Evolutionary conservation across 1,284 basidiomycete species (phyloP), one percentile per base, ranked within the genome.

Genomic region (Anthracocystis setariae): DNA sequence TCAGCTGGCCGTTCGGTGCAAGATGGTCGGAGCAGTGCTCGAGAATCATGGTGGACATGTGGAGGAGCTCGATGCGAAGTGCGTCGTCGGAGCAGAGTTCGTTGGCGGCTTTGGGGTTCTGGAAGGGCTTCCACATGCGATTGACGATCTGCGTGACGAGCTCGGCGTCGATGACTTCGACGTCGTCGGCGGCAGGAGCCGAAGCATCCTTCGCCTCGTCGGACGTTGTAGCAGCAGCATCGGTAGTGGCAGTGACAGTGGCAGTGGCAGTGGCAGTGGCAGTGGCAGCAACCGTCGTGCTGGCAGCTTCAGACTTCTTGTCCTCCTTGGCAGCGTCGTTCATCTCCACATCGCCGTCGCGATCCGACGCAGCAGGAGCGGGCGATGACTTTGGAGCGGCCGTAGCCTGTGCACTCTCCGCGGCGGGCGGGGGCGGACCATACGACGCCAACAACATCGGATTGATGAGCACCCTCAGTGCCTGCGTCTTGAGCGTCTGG

Each of bases 21-120:
- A 82, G 77, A 27, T 92, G 85, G 25, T 89, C 86, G 1, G 90
- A 88, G 74, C 92, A 94, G 78, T 91, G 87, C 74, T 95, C 91
- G 12, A 98, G 90, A 61, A 99, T 87, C 44, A 94, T 86, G 0
- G 92, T 94, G 2, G 94, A 94, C 82, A 98, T 86, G 78, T 96
- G 91, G 23, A 98, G 86, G 37, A 97, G 86, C 83, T 98, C 95
- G 67, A 98, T 92, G 77, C 90, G 90, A 84, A 96, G 90, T 65
- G 88, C 86, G 78, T 94, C 92, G 76, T 93, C 90, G 0, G 88
- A 86, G 38, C 87, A 89, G 29, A 84, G 70, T 40, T 78, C 73
- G 32, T 69, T 76, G 29, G 75, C 69, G 12, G 70, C 73, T 45
- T 79, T 76, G 12, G 79, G 67, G 48, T 89, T 88, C 49, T 87